Base-by-base conservation (phyloP, 2,329 filamentous ascomycete species). In the Fusarium sp. region DNA sequence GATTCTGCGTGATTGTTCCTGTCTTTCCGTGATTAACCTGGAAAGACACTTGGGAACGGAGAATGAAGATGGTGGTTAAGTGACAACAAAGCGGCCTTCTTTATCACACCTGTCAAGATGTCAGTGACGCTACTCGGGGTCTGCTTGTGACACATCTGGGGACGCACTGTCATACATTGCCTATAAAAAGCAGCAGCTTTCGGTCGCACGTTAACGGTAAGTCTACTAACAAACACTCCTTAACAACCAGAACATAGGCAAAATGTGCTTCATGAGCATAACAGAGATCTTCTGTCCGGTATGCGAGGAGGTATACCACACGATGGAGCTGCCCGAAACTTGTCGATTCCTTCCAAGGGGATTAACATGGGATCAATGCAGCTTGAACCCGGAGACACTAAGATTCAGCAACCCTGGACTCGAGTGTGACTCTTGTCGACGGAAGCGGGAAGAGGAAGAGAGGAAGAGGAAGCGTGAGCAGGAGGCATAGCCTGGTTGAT, bases 11-110 rank as follows among this genome's bases (percentile, higher is more conserved):
- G 18, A 0, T 1, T 37, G 1, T n/a, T n/a, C 3, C 18, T 12
- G 10, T n/a, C 1, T 4, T 37, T 1, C 5, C 0, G 18, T n/a
- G 3, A 3, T 37, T 4, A 2, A 12, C 1, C 5, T n/a, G 18
- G 10, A 37, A 37, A 1, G 34, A n/a, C 3, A 5, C 10, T 12
- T 6, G 18, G n/a, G 1, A 37, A 7, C 10, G 1, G 18, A 37
- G 18, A 0, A n/a, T n/a, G 34, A 37, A 12, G 18, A 37, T 37
- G 5, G 10, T 37, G 18, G 10, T 37, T n/a, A 37, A 37, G 16
- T n/a, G 5, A 37, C 18, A 4, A 18, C 5, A 37, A 18, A 5
- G 34, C 16, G 10, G 34, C 10, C 10, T 37, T n/a, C 34, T 4
- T 11, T 7, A n/a, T 37, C 9, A 37, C 9, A 18, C 32, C 32